Evolutionary conservation across 2,329 filamentous ascomycete genomes (phyloP).

Genomic region (Verticillium nonalfalfae): DNA sequence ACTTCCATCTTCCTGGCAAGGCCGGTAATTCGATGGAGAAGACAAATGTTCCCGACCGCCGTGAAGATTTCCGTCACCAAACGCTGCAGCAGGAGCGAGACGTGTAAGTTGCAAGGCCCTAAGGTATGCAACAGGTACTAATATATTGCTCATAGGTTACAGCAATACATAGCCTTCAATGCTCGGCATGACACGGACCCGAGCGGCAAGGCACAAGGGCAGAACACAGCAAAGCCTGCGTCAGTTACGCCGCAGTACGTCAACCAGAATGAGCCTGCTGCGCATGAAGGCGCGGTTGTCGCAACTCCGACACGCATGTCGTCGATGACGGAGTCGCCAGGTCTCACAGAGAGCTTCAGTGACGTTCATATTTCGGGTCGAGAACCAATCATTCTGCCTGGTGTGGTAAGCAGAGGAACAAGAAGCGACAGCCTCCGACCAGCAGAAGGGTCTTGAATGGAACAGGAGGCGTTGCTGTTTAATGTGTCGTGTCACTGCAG

Average conservation of each 20-base stretch:
- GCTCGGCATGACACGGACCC: background rate
- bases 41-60: conserved; percentile 90
- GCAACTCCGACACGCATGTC: background rate
- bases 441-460: background rate
- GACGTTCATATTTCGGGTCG: conserved; percentile 46
- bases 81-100: conserved; percentile 77
- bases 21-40: conserved; percentile 89
- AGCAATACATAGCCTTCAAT: conserved; percentile 24
- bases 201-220: background rate
- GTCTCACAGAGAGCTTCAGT: conserved; percentile 28
- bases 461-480: background rate
- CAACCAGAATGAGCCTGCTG: background rate
- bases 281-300: background rate
- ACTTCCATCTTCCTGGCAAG: conserved; percentile 72
- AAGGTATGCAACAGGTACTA: background rate
- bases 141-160: conserved; percentile 23
- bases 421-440: conserved; percentile 7
- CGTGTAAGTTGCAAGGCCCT: conserved; percentile 54
- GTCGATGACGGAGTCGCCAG: conserved; percentile 14
- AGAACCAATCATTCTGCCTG: conserved; percentile 68
- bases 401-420: conserved; percentile 50
- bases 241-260: background rate
- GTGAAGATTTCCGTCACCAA: conserved; percentile 83
- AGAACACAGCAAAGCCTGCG: background rate
- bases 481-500: no score